phyloP scores from a whole-genome alignment of 805 yeast species.

The Pichia exigua region DNA sequence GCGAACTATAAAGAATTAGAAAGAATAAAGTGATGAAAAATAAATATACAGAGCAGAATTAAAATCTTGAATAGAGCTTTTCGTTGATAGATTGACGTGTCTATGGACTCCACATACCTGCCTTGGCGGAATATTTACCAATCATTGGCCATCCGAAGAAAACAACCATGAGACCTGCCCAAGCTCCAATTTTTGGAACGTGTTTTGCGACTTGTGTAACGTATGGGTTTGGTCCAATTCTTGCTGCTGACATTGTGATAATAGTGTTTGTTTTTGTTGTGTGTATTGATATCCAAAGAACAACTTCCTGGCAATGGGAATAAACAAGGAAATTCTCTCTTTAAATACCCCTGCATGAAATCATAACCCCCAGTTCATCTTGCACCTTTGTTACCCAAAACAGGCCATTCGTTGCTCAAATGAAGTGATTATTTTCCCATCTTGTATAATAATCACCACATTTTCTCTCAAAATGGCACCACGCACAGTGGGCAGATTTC shows the following conservation, averaged over 20 bases:
- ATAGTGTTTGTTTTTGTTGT: not conserved
- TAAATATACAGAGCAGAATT: not conserved
- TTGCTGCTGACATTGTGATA: conserved; percentile 16
- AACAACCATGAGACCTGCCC: conserved; percentile 21
- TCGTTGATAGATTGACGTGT: too few relatives aligned
- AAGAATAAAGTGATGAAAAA: too few relatives aligned
- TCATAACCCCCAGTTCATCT: too few relatives aligned
- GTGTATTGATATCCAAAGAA: not conserved
- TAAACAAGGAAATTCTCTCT: not conserved
- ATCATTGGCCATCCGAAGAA: conserved; percentile 28
- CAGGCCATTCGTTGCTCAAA: not conserved
- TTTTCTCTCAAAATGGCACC: too few relatives aligned
- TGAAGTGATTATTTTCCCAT: not conserved
- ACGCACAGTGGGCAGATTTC: too few relatives aligned
- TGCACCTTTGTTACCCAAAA: not conserved
- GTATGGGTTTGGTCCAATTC: conserved; percentile 30
- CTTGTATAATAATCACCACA: too few relatives aligned
- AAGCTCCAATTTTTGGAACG: conserved; percentile 20
- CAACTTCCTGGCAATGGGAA: too few relatives aligned
- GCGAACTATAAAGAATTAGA: too few relatives aligned
- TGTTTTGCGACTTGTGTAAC: conserved; percentile 19
- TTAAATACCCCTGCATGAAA: not conserved
- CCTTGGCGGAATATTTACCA: conserved; percentile 16
- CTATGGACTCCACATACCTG: conserved; percentile 23
- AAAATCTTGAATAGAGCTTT: too few relatives aligned